Percentiles rank a stretch among this genome's conserved stretches.
Conservation (phyloP, 306 rosid species). For the Mimosa bimucronata region DNA sequence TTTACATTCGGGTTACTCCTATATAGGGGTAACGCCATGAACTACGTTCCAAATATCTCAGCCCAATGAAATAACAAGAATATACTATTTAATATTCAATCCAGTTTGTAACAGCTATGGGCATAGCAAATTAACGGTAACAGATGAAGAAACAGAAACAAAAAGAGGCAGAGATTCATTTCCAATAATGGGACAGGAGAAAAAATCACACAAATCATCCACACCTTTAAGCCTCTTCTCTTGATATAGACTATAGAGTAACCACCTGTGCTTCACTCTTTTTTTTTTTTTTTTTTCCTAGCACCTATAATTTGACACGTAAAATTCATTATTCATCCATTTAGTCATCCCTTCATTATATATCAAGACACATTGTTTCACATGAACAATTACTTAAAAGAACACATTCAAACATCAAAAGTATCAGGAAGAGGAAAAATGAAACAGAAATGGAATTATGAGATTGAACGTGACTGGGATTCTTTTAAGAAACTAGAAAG, state of each 20-base stretch:
- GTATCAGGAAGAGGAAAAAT: neutral
- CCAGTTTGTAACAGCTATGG: neutral
- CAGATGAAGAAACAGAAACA: neutral
- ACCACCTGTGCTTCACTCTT: neutral
- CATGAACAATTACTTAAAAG: neutral
- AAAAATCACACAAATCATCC: neutral
- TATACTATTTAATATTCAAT: too few species aligned
- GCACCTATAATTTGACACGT: neutral
- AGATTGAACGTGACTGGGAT: constrained; percentile 31
- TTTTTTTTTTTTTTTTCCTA: too few species aligned
- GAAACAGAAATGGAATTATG: too few species aligned
- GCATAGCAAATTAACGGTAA: neutral
- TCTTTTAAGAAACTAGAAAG: neutral
- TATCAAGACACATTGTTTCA: neutral
- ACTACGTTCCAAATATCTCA: neutral
- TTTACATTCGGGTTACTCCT: neutral
- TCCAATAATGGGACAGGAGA: neutral
- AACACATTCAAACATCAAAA: neutral
- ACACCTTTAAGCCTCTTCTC: too few species aligned
- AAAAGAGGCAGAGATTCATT: neutral
- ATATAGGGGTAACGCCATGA: neutral
- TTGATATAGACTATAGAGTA: neutral
- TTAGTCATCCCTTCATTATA: too few species aligned
- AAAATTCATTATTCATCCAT: neutral
- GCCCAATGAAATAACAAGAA: neutral